Evolutionary conservation across 495 filamentous ascomycete species (phyloP).

Genomic region (Neurospora cerealis): DNA sequence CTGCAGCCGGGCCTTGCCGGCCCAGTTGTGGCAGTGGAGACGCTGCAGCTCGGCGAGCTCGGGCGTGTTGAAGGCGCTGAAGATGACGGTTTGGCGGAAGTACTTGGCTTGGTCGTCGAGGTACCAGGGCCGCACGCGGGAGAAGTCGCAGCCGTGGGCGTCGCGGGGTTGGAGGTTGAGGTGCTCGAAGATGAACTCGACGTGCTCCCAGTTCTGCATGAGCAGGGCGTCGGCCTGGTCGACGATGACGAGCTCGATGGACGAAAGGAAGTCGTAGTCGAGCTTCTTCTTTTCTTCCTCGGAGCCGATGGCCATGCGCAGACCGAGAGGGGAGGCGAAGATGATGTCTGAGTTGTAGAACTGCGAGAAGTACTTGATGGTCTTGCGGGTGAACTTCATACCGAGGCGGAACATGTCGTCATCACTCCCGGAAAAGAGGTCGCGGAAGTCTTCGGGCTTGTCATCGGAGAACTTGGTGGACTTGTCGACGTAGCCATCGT

Average conservation of each 20-base stretch:
- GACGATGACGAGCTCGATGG: slow-evolving; percentile 79
- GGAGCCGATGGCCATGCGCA: slow-evolving; percentile 80
- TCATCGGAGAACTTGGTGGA: slow-evolving; percentile 57
- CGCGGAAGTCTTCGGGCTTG: slow-evolving; percentile 79
- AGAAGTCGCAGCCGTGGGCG: slow-evolving; percentile 89
- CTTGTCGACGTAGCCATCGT: slow-evolving; percentile 61
- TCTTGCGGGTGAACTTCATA: slow-evolving; percentile 90
- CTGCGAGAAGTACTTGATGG: slow-evolving; percentile 85
- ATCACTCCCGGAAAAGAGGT: slow-evolving; percentile 87
- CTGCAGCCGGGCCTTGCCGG: slow-evolving; percentile 64
- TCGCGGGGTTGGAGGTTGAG: slow-evolving; percentile 85
- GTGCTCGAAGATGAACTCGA: slow-evolving; percentile 81
- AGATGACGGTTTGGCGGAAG: slow-evolving; percentile 73
- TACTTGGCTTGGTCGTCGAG: slow-evolving; percentile 72
- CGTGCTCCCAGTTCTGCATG: slow-evolving; percentile 98
- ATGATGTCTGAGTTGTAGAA: slow-evolving; percentile 97
- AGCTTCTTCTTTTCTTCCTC: slow-evolving; percentile 60
- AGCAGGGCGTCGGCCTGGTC: slow-evolving; percentile 89
- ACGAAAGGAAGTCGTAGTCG: slow-evolving; percentile 86
- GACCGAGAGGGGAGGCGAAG: slow-evolving; percentile 75
- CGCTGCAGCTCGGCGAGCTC: slow-evolving; percentile 75
- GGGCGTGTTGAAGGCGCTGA: slow-evolving; percentile 76
- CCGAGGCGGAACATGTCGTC: slow-evolving; percentile 94
- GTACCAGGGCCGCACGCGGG: slow-evolving; percentile 83
- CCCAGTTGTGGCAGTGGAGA: slow-evolving; percentile 65